Evolutionary conservation across 139 green algal species (phyloP), one percentile per base, ranked within the genome.

Genomic region (Picochlorum sp.): DNA sequence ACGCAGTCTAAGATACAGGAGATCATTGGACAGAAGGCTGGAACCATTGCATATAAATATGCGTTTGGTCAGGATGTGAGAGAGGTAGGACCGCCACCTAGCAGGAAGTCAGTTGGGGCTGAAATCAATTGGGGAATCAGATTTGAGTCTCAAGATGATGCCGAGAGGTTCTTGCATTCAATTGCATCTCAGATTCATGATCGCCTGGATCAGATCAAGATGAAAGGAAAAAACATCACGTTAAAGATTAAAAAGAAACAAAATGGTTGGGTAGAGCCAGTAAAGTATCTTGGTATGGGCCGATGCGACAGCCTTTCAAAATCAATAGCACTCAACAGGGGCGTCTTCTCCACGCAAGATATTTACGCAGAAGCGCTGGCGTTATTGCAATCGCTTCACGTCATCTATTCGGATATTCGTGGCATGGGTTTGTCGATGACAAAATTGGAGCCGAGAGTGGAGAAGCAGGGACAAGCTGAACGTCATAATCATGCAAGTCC

Each of bases 71-170:
- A 76, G 2, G 85, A 92, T 65, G 70, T 66, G 18, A 58, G 85
- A 9, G 21, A 10, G 16, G 81, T 90, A 55, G 72, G 83, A 72
- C 65, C 76, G 9, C 57, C 66, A 23, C 56, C 63, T 10, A 20
- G 26, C 4, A 62, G 76, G 41, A 78, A 75, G 45, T 85, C 71
- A 7, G 69, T 98, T 20, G 88, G 93, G 1, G 89, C 90, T 5
- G 89, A 98, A 65, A 78, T 92, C 50, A 98, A 96, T 75, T 98
- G 85, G 71, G 93, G 89, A 50, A 80, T 98, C 5, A 81, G 93
- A 18, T 92, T 97, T 56, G 38, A 58, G 28, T 66, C 9, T 18
- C 45, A 74, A 1, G 71, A 70, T 14, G 83, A 96, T 34, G 83
- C 75, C 0, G 41, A 74, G 18, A 65, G 44, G 1, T 92, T 95